Evolutionary conservation across 441 rosid genomes (phyloP), one percentile per base, ranked within the genome.

Genomic region (Metrosideros polymorpha): DNA sequence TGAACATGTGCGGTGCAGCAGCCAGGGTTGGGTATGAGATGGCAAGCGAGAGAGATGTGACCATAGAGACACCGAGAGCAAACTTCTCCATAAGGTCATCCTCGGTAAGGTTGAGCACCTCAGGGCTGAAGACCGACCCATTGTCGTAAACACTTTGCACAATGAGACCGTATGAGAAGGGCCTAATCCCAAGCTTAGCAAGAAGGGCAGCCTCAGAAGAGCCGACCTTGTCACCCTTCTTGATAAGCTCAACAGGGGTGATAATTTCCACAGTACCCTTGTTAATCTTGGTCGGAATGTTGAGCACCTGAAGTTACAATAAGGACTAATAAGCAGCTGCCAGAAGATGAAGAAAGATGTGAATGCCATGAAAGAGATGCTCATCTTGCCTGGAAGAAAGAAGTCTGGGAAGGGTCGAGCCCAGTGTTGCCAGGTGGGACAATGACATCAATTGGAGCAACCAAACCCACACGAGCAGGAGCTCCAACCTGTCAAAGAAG

Each of bases 401-500:
- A 97, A 32, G 99, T 97, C 91, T 96, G 99, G 1, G 99, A 96
- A 0, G 98, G 99, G 87, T 97, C 99, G 19, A 97, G 98, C 32
- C 99, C 98, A 2, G 98, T 96, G 94, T 95, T 96, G 85, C 99
- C 99, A 42, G 99, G 99, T 55, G 96, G 99, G 45, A 97, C 99
- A 57, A 96, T 94, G 30, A 97, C 98, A 93, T 97, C 99, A 77
- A 94, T 93, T 54, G 99, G 99, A 14, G 99, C 98, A 55, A 97
- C 92, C 90, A 97, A 89, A 85, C 99, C 99, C 83, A 97, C 99
- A 89, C 99, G 98, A 86, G 99, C 99, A 79, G 99, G 99, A 85
- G 99, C 99, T 87, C 99, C 99, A 88, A 97, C 99, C 99, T 96
- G 83, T 59, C 49, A 83, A 18, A 55, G 53, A 2, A 29, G 12